Base-by-base conservation (phyloP, 1,139 yeast species). In the Suhomyces bolitotheri region DNA sequence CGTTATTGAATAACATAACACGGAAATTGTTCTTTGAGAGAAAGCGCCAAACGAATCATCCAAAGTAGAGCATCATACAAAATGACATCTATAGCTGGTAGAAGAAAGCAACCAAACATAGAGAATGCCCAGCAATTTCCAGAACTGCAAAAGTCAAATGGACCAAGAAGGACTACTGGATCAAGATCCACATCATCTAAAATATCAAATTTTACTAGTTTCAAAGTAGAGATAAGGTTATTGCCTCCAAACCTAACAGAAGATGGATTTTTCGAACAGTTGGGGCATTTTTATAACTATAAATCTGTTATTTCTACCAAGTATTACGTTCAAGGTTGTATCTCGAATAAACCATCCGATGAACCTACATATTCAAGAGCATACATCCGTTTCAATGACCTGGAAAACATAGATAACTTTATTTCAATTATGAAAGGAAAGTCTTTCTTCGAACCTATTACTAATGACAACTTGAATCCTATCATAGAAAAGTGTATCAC, bases 241-340 rank as follows among this genome's bases (percentile, higher is more conserved):
- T 45, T 70, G 21, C 73, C 74, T 1, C 70, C 75, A 1, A 49
- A 39, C 7, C 35, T 68, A 20, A 37, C 47, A 2, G 54, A 56
- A 30, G 44, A 43, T 0, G 60, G 51, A 22, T 67, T 67, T 37
- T 38, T 41, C 13, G 33, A 40, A 3, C 47, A 52, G 27, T 42
- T 58, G 4, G 27, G 20, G 8, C 44, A 6, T 3, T 45, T 44
- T 38, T 44, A 36, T 40, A 31, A 44, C 7, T 46, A 50, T 22
- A 38, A 41, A 14, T 34, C 38, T 6, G 42, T 44, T 6, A 44
- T 56, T 17, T 39, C 43, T 6, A 45, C 49, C n/a, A 34, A 33
- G 22, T 64, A 66, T 43, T 69, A 58, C 43, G 63, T 63, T 3
- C 46, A 49, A 20, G 75, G 75, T 3, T 44, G 47, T 8, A 49